Conservation (phyloP, 1,139 yeast genomes). For the Protomyces lactucae-debilis region DNA sequence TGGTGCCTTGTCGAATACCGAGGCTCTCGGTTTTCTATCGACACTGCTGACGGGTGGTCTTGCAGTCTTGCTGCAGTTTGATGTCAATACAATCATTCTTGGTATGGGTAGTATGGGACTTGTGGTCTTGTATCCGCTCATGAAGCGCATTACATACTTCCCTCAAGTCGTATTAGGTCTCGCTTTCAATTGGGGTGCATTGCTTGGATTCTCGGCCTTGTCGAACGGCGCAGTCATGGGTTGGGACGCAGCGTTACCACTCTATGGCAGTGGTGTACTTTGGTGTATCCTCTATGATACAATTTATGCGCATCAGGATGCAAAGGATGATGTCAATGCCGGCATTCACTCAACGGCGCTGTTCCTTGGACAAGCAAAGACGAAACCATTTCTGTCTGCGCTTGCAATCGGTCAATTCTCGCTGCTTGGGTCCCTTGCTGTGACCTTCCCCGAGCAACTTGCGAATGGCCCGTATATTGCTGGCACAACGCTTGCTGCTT, state of each 20-base stretch:
- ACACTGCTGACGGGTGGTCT: conserved; percentile 76
- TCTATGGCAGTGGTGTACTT: conserved; percentile 68
- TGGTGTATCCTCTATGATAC: conserved; percentile 98
- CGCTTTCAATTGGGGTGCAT: conserved; percentile 93
- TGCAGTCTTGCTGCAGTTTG: conserved; percentile 64
- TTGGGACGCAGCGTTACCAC: conserved; percentile 67
- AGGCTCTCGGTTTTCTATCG: conserved; percentile 69
- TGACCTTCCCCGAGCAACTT: background rate
- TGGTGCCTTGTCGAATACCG: conserved; percentile 65
- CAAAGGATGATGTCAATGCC: conserved; percentile 74
- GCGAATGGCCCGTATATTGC: conserved; percentile 1
- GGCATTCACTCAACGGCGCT: conserved; percentile 94
- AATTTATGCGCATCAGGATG: conserved; percentile 96
- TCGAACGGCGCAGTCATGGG: conserved; percentile 51
- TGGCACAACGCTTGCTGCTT: conserved; percentile 10
- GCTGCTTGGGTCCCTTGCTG: conserved; percentile 39
- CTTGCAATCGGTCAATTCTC: conserved; percentile 65
- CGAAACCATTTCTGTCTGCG: conserved; percentile 63
- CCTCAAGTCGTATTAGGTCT: conserved; percentile 79
- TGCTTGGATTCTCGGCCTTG: conserved; percentile 93
- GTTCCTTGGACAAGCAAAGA: conserved; percentile 70
- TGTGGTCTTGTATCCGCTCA: conserved; percentile 82
- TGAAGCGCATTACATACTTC: conserved; percentile 88
- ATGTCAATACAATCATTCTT: conserved; percentile 65
- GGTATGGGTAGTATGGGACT: conserved; percentile 79